Base-by-base conservation (phyloP, 352 stramenopile genomes). In the Blastocystis hominis region DNA sequence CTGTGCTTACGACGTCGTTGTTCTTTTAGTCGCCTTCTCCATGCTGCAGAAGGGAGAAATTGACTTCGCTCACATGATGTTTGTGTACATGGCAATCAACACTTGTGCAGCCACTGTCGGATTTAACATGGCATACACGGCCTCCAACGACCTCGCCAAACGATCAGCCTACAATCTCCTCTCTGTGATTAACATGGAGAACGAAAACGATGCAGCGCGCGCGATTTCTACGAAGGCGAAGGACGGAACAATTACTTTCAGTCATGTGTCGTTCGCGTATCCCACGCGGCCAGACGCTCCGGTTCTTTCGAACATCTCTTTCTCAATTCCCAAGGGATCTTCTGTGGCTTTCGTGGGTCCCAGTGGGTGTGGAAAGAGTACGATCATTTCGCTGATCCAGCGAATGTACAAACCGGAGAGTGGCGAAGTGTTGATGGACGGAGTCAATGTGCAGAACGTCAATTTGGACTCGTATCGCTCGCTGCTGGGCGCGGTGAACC, bases 201-300 rank as follows among this genome's bases (percentile, higher is more conserved):
- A 75, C 55, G 30, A 59, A 4, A 87, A 77, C 53, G 77, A 87
- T 36, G 61, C 24, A 47, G 10, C 42, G 0, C 46, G 77, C 2
- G 88, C 62, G 24, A 50, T 62, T 7, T 88, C 20, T 17, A 78
- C 36, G 24, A 62, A 88, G 20, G 54, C 7, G 0, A 55, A 55
- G 4, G 47, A 86, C 6, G 89, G 89, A 1, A 50, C 90, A 0
- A 94, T 95, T 10, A 89, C 91, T 15, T 96, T 98, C 78, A 59
- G 94, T 44, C 89, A 97, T 80, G 92, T 98, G 7, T 79, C 66
- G 5, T 98, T 98, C 89, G 89, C 91, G 1, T 98, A 98, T 89
- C 94, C 94, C 7, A 93, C 93, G 0, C 89, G 94, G 42, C 91
- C 91, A 0, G 91, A 94, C 7, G 89, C 91, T 13, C 70, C 61